Percentiles rank a stretch among this genome's conserved stretches.
Evolutionary conservation across 306 rosid genomes (phyloP).

Genomic region (Cucurbita argyrosperma): DNA sequence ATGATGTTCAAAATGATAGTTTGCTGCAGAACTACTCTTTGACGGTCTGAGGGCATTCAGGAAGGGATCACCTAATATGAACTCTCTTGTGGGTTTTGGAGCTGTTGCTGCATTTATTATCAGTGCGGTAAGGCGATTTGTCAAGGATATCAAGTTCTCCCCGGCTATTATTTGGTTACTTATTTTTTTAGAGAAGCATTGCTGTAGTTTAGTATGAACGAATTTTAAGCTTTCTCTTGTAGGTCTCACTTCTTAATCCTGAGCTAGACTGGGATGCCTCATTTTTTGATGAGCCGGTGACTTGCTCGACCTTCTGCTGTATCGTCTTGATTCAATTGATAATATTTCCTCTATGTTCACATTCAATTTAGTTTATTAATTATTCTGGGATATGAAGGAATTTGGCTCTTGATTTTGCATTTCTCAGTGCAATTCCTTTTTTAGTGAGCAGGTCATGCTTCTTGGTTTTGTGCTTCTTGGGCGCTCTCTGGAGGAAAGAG

Average conservation of each 20-base stretch:
- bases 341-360: background rate
- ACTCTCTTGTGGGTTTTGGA: conserved; percentile 95
- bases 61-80: conserved; percentile 94
- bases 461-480: conserved; percentile 98
- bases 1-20: background rate
- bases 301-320: conserved; percentile 35
- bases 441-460: conserved; percentile 99
- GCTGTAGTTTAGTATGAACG: background rate
- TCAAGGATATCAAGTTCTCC: conserved; percentile 10
- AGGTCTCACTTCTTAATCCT: conserved; percentile 80
- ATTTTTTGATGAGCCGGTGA: conserved; percentile 98
- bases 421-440: conserved; percentile 34
- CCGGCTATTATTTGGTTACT: conserved; percentile 4
- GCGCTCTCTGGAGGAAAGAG: conserved; percentile 90
- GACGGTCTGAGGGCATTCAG: conserved; percentile 73
- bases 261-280: conserved; percentile 76
- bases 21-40: conserved; percentile 59
- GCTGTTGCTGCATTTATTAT: conserved; percentile 78
- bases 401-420: conserved; percentile 11
- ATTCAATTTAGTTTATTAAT: background rate
- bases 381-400: background rate
- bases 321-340: background rate
- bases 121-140: conserved; percentile 56
- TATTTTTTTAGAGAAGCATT: background rate
- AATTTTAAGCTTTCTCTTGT: conserved; percentile 15